phyloP scores from a whole-genome alignment of 2,329 filamentous ascomycete genomes.

The Stenocarpella maydis region DNA sequence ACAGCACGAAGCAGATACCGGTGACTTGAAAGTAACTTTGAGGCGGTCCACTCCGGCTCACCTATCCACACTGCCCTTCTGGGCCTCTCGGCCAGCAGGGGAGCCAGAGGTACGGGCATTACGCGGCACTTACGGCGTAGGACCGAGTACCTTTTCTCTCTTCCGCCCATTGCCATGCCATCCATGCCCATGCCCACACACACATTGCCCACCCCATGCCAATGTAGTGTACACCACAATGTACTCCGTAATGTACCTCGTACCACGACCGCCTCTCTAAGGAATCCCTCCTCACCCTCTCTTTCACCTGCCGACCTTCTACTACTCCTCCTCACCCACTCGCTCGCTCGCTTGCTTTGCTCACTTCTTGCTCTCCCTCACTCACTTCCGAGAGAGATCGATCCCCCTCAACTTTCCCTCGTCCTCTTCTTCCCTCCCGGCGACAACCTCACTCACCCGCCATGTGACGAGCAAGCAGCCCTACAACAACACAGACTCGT shows the following conservation, averaged over 20 bases:
- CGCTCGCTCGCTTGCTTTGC: neutral
- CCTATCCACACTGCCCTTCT: conserved; percentile 22
- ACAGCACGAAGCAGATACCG: no score
- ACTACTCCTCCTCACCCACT: conserved; percentile 5
- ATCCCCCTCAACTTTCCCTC: conserved; percentile 7
- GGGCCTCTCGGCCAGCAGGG: no score
- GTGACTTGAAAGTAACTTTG: conserved; percentile 1
- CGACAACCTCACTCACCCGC: conserved; percentile 15
- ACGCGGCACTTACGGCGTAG: no score
- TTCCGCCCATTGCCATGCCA: conserved; percentile 14
- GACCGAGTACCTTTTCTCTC: no score
- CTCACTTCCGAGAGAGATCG: conserved; percentile 8
- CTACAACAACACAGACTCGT: conserved; percentile 22
- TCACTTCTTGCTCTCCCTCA: neutral
- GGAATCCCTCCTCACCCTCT: conserved; percentile 26
- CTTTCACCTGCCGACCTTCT: conserved; percentile 19
- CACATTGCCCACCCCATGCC: no score
- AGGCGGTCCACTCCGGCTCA: conserved; percentile 7
- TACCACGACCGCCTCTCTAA: conserved; percentile 28
- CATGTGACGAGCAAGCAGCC: conserved; percentile 31
- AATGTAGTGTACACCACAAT: no score
- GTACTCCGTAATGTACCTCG: conserved; percentile 28
- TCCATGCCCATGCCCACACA: no score
- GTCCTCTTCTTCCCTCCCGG: neutral
- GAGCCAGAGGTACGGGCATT: no score